Evolutionary conservation across 164 flowering plant genomes (phyloP), one percentile per base, ranked within the genome.

Genomic region (Magnolia changhungtana): DNA sequence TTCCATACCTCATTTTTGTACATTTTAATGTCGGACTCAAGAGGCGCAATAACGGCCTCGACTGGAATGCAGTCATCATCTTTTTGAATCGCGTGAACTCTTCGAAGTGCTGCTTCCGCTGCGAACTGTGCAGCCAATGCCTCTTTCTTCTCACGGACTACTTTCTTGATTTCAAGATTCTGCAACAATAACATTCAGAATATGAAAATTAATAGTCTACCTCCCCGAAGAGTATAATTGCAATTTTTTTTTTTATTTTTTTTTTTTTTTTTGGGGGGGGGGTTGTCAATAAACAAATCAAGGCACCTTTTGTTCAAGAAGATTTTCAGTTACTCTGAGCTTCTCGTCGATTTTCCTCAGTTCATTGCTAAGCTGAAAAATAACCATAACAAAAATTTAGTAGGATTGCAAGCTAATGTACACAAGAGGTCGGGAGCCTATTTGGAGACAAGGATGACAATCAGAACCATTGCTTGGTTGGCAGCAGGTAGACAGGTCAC

Each of bases 61-160:
- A 93, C 55, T 64, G 92, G 89, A 70, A 85, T 55, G 75, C 80
- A 80, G 63, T 89, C 89, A 59, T 88, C 88, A 68, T 95, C 92
- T 81, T 89, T 93, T 45, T 89, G 93, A 81, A 80, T 82, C 24
- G 88, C 86, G 76, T 95, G 84, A 50, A 95, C 84, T 83, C 98
- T 88, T 86, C 98, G 84, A n/a, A 95, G 93, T 71, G 96, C 83
- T 72, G 93, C 93, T 87, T 95, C 98, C 7, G 97, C 98, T 29
- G 99, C 93, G 80, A 82, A 92, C 75, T 93, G 98, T 76, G 96
- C 98, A 74, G 92, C 89, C 83, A 95, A 81, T 78, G 97, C 98
- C 65, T 91, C 96, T 81, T 85, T 92, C 89, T 89, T 93, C 75
- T 95, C 92, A 71, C 67, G 77, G 49, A 77, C 73, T 63, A 92